Conservation (phyloP, 495 filamentous ascomycete species). For the Tuber microsphaerosporum region DNA sequence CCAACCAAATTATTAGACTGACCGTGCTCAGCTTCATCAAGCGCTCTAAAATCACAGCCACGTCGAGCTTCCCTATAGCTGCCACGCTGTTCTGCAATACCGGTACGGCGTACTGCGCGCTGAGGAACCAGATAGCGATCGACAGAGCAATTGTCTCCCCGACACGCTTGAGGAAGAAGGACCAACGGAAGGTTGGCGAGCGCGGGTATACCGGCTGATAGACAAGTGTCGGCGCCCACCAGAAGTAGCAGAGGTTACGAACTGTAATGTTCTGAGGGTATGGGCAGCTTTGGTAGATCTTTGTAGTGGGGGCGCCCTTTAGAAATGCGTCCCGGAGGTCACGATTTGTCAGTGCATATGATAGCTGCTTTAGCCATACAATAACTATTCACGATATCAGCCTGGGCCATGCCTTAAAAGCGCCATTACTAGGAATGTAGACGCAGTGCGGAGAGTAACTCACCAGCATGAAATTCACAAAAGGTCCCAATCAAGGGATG, state of each 20-base stretch:
- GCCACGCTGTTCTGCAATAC: slow-evolving; percentile 81
- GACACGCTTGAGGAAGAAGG: slow-evolving; percentile 74
- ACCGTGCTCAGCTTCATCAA: slow-evolving; percentile 93
- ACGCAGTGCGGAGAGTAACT: background rate
- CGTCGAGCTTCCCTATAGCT: slow-evolving; percentile 71
- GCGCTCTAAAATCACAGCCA: slow-evolving; percentile 76
- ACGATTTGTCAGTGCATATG: slow-evolving; percentile 92
- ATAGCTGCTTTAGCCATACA: slow-evolving; percentile 90
- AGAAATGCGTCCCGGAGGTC: slow-evolving; percentile 85
- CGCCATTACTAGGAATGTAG: background rate
- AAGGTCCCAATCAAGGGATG: slow-evolving; percentile 90
- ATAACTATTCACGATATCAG: slow-evolving; percentile 51
- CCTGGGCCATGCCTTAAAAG: background rate
- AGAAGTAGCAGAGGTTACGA: slow-evolving; percentile 82
- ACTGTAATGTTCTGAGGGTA: slow-evolving; percentile 88
- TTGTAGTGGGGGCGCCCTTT: slow-evolving; percentile 64
- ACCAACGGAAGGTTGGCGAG: slow-evolving; percentile 66
- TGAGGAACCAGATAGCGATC: slow-evolving; percentile 87
- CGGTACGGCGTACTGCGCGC: slow-evolving; percentile 86
- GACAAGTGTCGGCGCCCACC: slow-evolving; percentile 91
- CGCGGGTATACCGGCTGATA: slow-evolving; percentile 96
- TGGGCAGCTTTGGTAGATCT: slow-evolving; percentile 72
- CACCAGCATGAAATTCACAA: slow-evolving; percentile 71
- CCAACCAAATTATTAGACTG: slow-evolving; percentile 87
- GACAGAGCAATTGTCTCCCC: slow-evolving; percentile 65